These are phyloP conservation scores for Xerocomus cyaneibrunnescens DNA, from an alignment of 1,284 basidiomycete species.

Conservation along the genomic window DNA sequence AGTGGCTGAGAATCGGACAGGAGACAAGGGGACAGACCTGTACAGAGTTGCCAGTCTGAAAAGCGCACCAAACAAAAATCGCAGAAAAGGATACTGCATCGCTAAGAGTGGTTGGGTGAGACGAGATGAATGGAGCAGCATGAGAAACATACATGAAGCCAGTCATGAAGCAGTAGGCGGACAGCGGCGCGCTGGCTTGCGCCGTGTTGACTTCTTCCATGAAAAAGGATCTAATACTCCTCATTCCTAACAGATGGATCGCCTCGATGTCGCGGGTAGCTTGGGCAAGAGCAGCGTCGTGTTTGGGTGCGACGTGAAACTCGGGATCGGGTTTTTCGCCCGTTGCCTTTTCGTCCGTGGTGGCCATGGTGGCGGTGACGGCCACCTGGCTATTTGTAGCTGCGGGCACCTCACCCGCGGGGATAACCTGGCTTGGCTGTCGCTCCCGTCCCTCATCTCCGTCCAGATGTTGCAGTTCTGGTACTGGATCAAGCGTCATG, in stretches of 20 bases:
- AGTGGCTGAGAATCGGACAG: too few relatives aligned
- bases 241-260: slow-evolving; percentile 6
- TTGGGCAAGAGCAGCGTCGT: neutral
- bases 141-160: slow-evolving; percentile 65
- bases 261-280: slow-evolving; percentile 13
- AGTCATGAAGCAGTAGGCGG: slow-evolving; percentile 84
- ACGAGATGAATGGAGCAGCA: neutral
- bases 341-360: neutral
- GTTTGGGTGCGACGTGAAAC: neutral
- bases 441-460: too few relatives aligned
- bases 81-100: slow-evolving; percentile 78
- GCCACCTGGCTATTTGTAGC: slow-evolving; percentile 1
- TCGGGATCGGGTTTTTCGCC: neutral
- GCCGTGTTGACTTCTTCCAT: slow-evolving; percentile 61
- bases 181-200: slow-evolving; percentile 57
- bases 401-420: too few relatives aligned
- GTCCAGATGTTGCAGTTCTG: slow-evolving; percentile 7
- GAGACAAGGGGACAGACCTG: slow-evolving; percentile 43
- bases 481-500: slow-evolving; percentile 11
- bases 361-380: neutral
- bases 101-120: slow-evolving; percentile 37
- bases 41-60: slow-evolving; percentile 77
- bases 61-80: slow-evolving; percentile 84
- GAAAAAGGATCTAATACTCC: slow-evolving; percentile 30
- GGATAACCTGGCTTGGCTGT: too few relatives aligned